Percentiles rank a stretch among this genome's conserved stretches.
Evolutionary conservation across 1,284 basidiomycete species (phyloP).

Genomic region (Fomitopsis palustris): DNA sequence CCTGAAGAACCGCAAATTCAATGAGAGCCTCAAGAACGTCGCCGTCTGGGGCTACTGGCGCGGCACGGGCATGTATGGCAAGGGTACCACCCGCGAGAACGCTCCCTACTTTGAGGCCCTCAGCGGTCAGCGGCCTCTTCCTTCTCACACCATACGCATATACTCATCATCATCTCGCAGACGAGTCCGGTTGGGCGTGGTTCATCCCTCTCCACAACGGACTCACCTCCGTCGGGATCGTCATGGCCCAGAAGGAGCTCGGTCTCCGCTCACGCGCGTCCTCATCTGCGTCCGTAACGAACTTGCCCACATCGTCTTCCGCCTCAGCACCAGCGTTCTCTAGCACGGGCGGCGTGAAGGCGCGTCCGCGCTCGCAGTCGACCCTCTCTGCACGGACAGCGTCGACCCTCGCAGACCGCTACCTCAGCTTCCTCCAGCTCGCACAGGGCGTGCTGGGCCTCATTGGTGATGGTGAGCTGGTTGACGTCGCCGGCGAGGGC

Average conservation of each 20-base stretch:
- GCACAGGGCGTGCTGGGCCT: constrained; percentile 51
- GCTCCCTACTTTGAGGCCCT: constrained; percentile 64
- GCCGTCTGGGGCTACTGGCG: constrained; percentile 79
- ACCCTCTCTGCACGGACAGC: constrained; percentile 20
- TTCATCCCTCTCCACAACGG: constrained; percentile 73
- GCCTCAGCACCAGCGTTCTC: background rate
- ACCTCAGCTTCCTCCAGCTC: constrained; percentile 37
- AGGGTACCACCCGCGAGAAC: constrained; percentile 51
- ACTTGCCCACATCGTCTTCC: constrained; percentile 7
- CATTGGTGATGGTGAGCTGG: constrained; percentile 42
- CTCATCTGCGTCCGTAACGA: constrained; percentile 17
- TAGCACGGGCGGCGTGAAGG: background rate
- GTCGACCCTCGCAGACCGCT: constrained; percentile 34
- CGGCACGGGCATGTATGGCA: constrained; percentile 50
- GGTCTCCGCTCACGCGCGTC: constrained; percentile 28
- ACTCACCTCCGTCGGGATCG: constrained; percentile 66
- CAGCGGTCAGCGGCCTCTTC: constrained; percentile 41
- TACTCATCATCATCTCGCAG: constrained; percentile 31
- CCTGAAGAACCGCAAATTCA: constrained; percentile 65
- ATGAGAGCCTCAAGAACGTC: constrained; percentile 65
- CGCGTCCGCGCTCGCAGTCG: constrained; percentile 17
- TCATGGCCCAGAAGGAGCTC: constrained; percentile 56
- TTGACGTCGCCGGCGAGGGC: constrained; percentile 16
- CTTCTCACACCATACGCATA: background rate
- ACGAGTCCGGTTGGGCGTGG: constrained; percentile 77